Evolutionary conservation across 2,329 filamentous ascomycete genomes (phyloP).

Genomic region (Aplosporella prunicola): DNA sequence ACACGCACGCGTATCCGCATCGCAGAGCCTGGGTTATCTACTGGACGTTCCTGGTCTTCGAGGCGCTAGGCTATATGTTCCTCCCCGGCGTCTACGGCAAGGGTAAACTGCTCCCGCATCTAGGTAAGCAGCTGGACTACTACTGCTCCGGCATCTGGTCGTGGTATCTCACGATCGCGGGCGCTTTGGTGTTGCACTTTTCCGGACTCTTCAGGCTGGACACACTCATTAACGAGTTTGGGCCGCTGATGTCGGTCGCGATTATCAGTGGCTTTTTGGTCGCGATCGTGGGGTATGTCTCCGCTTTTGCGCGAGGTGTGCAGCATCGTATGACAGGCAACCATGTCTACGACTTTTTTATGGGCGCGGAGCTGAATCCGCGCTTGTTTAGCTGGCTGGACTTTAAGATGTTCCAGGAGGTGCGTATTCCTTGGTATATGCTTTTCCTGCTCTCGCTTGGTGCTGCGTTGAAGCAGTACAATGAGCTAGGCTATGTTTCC

Average conservation of each 20-base stretch:
- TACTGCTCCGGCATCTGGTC: conserved; percentile 85
- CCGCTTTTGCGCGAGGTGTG: conserved; percentile 67
- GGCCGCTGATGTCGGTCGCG: conserved; percentile 82
- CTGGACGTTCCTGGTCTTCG: conserved; percentile 84
- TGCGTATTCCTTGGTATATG: conserved; percentile 86
- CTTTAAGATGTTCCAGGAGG: conserved; percentile 94
- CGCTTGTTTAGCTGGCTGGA: conserved; percentile 75
- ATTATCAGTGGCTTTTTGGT: conserved; percentile 85
- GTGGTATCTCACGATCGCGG: conserved; percentile 74
- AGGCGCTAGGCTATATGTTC: conserved; percentile 71
- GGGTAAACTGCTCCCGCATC: conserved; percentile 78
- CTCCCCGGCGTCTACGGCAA: conserved; percentile 81
- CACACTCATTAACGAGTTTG: conserved; percentile 90
- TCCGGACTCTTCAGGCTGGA: conserved; percentile 80
- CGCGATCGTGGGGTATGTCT: conserved; percentile 74
- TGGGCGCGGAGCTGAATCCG: conserved; percentile 80
- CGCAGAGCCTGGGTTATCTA: conserved; percentile 83
- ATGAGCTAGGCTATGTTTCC: conserved; percentile 74
- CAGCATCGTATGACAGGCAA: conserved; percentile 88
- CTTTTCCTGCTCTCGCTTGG: conserved; percentile 69
- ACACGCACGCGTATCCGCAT: conserved; percentile 76
- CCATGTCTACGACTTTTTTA: conserved; percentile 79
- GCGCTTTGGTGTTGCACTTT: conserved; percentile 63
- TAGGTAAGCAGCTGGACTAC: conserved; percentile 81
- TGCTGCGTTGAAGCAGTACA: conserved; percentile 71